Percentiles rank a stretch among this genome's conserved stretches.
Conservation (phyloP, 2,329 filamentous ascomycete genomes). For the Fusarium sacchari region DNA sequence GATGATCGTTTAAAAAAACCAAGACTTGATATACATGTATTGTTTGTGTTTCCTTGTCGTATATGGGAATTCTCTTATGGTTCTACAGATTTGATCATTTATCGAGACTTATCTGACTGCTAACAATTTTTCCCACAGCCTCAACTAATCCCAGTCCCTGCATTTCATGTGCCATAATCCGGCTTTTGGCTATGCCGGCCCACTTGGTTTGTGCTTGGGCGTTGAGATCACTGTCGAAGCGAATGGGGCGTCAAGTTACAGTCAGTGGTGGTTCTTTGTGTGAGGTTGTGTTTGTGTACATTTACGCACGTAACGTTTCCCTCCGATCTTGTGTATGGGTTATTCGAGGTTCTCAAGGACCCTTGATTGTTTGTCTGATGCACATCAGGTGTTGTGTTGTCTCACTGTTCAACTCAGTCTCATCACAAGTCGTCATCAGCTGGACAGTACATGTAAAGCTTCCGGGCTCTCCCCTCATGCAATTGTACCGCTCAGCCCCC, state of each 20-base stretch:
- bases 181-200: constrained; percentile 36
- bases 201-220: constrained; percentile 41
- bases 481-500: constrained; percentile 23
- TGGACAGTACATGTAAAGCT: constrained; percentile 15
- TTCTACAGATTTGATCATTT: background rate
- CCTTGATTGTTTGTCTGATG: background rate
- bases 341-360: background rate
- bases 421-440: constrained; percentile 40
- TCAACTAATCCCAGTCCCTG: constrained; percentile 30
- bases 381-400: constrained; percentile 25
- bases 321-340: constrained; percentile 13
- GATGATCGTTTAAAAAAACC: background rate
- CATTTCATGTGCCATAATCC: constrained; percentile 35
- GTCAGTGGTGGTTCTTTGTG: constrained; percentile 10
- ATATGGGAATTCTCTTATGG: background rate
- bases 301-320: constrained; percentile 15
- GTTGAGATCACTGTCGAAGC: constrained; percentile 19
- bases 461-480: constrained; percentile 3
- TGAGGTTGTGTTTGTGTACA: background rate
- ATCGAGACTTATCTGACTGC: constrained; percentile 5
- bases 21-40: background rate
- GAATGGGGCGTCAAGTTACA: background rate
- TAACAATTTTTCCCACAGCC: constrained; percentile 17
- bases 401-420: constrained; percentile 7
- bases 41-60: too few species aligned